phyloP scores from a whole-genome alignment of 768 basidiomycete species.

The Rhodocollybia butyracea region DNA sequence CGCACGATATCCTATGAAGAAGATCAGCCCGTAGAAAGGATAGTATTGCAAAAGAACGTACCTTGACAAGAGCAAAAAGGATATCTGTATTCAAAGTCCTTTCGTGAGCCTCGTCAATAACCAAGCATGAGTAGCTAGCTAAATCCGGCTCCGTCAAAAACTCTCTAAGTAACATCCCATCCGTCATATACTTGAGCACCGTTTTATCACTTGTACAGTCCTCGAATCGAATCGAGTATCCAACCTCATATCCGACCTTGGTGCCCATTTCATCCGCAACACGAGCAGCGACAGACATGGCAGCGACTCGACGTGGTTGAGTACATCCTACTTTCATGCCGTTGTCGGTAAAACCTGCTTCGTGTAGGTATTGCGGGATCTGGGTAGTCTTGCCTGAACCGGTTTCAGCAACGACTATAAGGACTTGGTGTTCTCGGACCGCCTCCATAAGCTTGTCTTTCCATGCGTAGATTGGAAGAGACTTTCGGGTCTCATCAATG shows the following conservation, averaged over 20 bases:
- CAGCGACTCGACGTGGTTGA: constrained; percentile 96
- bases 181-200: constrained; percentile 99
- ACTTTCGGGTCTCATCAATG: constrained; percentile 93
- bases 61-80: constrained; percentile 97
- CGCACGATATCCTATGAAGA: constrained; percentile 83
- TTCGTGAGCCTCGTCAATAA: constrained; percentile 99
- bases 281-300: constrained; percentile 98
- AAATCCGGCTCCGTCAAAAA: constrained; percentile 97
- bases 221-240: constrained; percentile 99
- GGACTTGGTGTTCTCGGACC: constrained; percentile 86
- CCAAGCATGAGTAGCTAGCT: constrained; percentile 90
- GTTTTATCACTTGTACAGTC: constrained; percentile 99
- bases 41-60: constrained; percentile 39
- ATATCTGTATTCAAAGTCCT: constrained; percentile 98
- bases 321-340: constrained; percentile 94
- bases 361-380: constrained; percentile 95
- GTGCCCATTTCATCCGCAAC: constrained; percentile 99
- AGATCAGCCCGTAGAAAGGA: constrained; percentile 20
- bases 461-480: constrained; percentile 86
- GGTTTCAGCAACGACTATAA: constrained; percentile 97
- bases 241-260: constrained; percentile 96
- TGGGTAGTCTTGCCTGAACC: constrained; percentile 99
- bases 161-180: constrained; percentile 96
- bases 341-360: constrained; percentile 88
- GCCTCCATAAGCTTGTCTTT: constrained; percentile 88